These are phyloP conservation scores for Macaranga tanarius DNA, from an alignment of 441 rosid genomes.

Conservation along the genomic window DNA sequence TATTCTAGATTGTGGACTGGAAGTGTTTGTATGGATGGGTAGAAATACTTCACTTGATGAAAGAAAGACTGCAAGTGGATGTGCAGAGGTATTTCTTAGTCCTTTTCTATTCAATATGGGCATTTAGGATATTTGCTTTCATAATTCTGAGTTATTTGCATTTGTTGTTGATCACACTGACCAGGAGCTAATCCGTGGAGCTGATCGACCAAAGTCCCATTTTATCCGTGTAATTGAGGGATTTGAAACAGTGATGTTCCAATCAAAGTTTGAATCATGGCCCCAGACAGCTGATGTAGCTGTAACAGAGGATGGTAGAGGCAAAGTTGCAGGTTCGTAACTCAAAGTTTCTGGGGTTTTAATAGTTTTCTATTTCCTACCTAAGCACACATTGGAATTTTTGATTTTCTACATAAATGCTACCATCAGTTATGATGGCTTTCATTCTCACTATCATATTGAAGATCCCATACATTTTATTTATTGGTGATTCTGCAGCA, in stretches of 20 bases:
- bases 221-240: slow-evolving; percentile 89
- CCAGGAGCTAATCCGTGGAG: slow-evolving; percentile 61
- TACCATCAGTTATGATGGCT: neutral
- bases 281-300: slow-evolving; percentile 54
- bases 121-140: slow-evolving; percentile 18
- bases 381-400: slow-evolving; percentile 6
- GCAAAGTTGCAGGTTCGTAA: slow-evolving; percentile 91
- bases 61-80: slow-evolving; percentile 79
- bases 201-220: slow-evolving; percentile 58
- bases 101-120: slow-evolving; percentile 18
- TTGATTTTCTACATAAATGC: neutral
- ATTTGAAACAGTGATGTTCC: slow-evolving; percentile 84
- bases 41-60: slow-evolving; percentile 72
- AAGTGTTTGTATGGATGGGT: slow-evolving; percentile 93
- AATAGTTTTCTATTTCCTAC: neutral
- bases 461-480: slow-evolving; percentile 22
- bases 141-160: slow-evolving; percentile 22
- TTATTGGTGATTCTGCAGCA: slow-evolving; percentile 43
- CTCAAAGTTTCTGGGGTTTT: slow-evolving; percentile 17
- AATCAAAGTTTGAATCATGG: slow-evolving; percentile 89
- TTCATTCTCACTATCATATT: neutral
- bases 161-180: slow-evolving; percentile 24
- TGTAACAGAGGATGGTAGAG: slow-evolving; percentile 87
- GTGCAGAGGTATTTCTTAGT: slow-evolving; percentile 63
- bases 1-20: slow-evolving; percentile 78